Conservation (phyloP, 1,139 yeast species). For the Candida glucosophila region DNA sequence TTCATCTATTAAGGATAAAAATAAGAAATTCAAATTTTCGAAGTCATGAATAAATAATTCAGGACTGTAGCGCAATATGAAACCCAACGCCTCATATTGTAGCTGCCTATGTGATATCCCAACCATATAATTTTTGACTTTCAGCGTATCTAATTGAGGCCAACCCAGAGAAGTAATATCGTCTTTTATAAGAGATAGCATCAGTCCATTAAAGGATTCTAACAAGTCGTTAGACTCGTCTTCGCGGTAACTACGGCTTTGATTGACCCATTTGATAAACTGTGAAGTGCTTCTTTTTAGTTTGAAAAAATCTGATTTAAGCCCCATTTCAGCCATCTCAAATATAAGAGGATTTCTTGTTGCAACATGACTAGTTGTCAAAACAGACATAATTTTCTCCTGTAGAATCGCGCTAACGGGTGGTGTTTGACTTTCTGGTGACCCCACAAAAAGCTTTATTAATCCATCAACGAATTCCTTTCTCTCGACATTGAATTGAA, state of each 20-base stretch:
- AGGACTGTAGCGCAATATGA: slow-evolving; percentile 46
- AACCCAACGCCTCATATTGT: slow-evolving; percentile 75
- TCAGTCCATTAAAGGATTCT: slow-evolving; percentile 23
- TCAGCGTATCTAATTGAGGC: slow-evolving; percentile 44
- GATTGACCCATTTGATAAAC: slow-evolving; percentile 38
- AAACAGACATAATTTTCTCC: slow-evolving; percentile 45
- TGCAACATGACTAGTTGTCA: slow-evolving; percentile 47
- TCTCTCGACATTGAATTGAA: slow-evolving; percentile 46
- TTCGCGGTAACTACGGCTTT: slow-evolving; percentile 4
- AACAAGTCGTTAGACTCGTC: slow-evolving; percentile 36
- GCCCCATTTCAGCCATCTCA: slow-evolving; percentile 44
- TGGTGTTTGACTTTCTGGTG: slow-evolving; percentile 22
- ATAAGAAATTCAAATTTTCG: slow-evolving; percentile 53
- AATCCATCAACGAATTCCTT: slow-evolving; percentile 32
- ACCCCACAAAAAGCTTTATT: slow-evolving; percentile 41
- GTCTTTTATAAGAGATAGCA: slow-evolving; percentile 45
- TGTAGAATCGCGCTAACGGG: slow-evolving; percentile 52
- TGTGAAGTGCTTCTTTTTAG: slow-evolving; percentile 45
- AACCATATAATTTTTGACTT: slow-evolving; percentile 30
- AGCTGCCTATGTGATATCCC: slow-evolving; percentile 39
- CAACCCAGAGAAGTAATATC: slow-evolving; percentile 50
- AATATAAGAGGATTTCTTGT: slow-evolving; percentile 30
- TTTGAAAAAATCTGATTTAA: slow-evolving; percentile 41
- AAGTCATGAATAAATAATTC: slow-evolving; percentile 37
- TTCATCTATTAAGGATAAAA: slow-evolving; percentile 67